Conservation (phyloP, 163 green algal genomes). For the Prototheca cutis region DNA sequence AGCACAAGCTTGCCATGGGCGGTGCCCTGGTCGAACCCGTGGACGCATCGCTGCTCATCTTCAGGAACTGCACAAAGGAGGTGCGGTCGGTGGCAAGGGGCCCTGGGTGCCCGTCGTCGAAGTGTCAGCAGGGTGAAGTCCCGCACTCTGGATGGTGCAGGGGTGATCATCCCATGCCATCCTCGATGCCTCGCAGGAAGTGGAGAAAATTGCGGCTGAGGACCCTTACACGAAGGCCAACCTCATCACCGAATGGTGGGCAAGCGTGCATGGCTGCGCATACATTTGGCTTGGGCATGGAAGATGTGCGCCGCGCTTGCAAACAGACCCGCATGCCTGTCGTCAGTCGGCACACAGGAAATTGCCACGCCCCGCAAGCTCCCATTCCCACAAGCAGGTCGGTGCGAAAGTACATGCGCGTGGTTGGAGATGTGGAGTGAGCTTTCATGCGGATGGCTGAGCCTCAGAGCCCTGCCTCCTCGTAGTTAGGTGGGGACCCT, state of each 20-base stretch:
- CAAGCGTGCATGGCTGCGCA: background rate
- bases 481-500: no score
- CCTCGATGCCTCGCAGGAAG: background rate
- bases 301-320: background rate
- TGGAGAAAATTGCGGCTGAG: background rate
- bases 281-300: background rate
- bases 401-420: background rate
- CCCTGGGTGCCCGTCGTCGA: no score
- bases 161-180: no score
- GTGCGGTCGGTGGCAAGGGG: background rate
- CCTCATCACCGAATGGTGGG: background rate
- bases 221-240: background rate
- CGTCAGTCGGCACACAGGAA: background rate
- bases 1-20: background rate
- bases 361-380: background rate
- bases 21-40: background rate
- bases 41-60: background rate
- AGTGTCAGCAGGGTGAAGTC: no score
- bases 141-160: no score
- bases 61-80: conserved; percentile 1
- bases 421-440: background rate
- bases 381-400: background rate
- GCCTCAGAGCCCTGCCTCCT: no score
- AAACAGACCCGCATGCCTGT: background rate
- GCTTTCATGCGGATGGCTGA: no score